Evolutionary conservation across 257 asterid species (phyloP).

Genomic region (Orobanche coerulescens): DNA sequence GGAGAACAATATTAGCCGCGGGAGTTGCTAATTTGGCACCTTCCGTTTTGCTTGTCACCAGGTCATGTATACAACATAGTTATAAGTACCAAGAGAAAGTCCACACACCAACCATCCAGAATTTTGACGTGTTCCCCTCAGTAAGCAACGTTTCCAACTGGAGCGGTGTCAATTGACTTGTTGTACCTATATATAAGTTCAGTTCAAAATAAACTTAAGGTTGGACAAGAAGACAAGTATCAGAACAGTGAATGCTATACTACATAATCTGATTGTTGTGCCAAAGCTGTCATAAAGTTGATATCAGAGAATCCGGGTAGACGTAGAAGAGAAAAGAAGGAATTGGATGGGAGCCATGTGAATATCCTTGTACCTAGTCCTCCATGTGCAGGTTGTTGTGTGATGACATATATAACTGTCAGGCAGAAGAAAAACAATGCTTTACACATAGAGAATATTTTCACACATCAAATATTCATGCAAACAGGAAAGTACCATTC

Average conservation of each 20-base stretch:
- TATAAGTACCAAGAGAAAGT: slow-evolving; percentile 26
- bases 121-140: slow-evolving; percentile 73
- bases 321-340: background rate
- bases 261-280: background rate
- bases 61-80: background rate
- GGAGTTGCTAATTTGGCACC: background rate
- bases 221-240: background rate
- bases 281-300: slow-evolving; percentile 6
- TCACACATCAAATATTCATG: slow-evolving; percentile 13
- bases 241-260: background rate
- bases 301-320: background rate
- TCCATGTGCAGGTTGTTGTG: slow-evolving; percentile 73
- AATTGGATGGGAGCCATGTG: background rate
- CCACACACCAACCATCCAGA: slow-evolving; percentile 88
- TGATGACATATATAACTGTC: slow-evolving; percentile 61
- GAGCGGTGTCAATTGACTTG: slow-evolving; percentile 77
- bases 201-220: background rate
- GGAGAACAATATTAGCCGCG: background rate
- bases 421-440: slow-evolving; percentile 21
- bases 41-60: background rate
- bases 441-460: slow-evolving; percentile 11
- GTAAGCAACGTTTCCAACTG: slow-evolving; percentile 84
- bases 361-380: slow-evolving; percentile 47
- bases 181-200: slow-evolving; percentile 46
- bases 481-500: slow-evolving; percentile 5